A percentile compares a stretch with the other conserved stretches of the same genome.
Conservation (phyloP, 1,284 basidiomycete species). For the Retiboletus flavoniger region DNA sequence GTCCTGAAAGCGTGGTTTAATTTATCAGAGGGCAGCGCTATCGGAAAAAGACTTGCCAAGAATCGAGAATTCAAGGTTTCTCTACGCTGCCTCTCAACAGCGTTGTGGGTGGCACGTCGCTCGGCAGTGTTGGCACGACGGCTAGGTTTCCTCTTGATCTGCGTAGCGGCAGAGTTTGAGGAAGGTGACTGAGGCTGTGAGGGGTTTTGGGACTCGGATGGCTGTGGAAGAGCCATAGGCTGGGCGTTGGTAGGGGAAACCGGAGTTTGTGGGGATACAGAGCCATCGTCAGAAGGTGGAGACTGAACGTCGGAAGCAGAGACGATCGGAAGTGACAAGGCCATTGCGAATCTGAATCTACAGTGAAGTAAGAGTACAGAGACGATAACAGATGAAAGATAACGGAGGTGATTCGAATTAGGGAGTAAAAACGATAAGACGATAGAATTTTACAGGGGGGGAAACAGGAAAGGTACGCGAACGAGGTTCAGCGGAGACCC, state of each 20-base stretch:
- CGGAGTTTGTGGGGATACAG: conserved; percentile 51
- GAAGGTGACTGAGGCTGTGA: conserved; percentile 22
- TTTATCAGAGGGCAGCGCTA: conserved; percentile 10
- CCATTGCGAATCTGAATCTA: conserved; percentile 41
- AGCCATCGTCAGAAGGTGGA: conserved; percentile 45
- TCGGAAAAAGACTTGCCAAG: conserved; percentile 52
- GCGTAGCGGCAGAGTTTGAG: conserved; percentile 25
- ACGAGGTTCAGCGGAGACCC: conserved; percentile 55
- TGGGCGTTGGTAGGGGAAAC: conserved; percentile 43
- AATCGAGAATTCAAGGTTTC: conserved; percentile 92
- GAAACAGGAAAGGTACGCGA: conserved; percentile 48
- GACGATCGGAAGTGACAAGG: conserved; percentile 51
- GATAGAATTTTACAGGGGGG: conserved; percentile 19
- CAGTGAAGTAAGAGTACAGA: conserved; percentile 14
- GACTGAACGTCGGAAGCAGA: conserved; percentile 44
- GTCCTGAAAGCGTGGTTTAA: conserved; percentile 50
- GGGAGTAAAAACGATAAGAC: conserved; percentile 9
- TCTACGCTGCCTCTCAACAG: conserved; percentile 86
- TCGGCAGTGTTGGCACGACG: conserved; percentile 90
- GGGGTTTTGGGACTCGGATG: conserved; percentile 20
- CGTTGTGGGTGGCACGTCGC: conserved; percentile 91
- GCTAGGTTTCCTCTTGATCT: conserved; percentile 71
- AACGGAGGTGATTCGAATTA: conserved; percentile 17
- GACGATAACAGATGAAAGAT: conserved; percentile 7
- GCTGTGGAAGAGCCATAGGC: conserved; percentile 37